These are phyloP conservation scores for Trichosporon sp. DNA, from an alignment of 1,284 basidiomycete species.

Conservation along the genomic window DNA sequence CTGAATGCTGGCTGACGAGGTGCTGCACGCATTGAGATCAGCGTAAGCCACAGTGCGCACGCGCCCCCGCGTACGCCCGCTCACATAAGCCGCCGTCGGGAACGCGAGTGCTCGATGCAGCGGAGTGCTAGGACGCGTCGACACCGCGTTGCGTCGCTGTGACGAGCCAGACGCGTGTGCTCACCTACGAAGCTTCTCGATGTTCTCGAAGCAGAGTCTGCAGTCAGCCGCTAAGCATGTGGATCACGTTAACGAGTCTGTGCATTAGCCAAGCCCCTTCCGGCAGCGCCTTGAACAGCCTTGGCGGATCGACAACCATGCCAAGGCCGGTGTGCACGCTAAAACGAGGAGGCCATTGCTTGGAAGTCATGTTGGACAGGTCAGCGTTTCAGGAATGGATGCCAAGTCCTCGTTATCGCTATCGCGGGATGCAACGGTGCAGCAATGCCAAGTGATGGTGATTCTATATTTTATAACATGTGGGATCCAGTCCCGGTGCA, in stretches of 20 bases:
- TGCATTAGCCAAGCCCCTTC: background rate
- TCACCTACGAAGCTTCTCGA: background rate
- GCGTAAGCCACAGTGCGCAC: background rate
- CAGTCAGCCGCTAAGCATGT: background rate
- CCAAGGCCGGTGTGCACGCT: background rate
- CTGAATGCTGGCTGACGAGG: background rate
- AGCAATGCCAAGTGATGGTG: too few relatives aligned
- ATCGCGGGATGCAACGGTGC: background rate
- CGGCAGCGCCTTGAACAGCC: background rate
- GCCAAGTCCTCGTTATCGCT: background rate
- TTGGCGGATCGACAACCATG: background rate
- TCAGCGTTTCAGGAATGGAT: background rate
- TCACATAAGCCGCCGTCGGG: background rate
- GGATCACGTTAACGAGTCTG: background rate
- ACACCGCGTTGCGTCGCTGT: background rate
- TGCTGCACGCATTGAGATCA: background rate
- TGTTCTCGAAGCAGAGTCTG: background rate
- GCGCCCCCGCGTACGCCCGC: too few relatives aligned
- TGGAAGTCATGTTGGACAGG: too few relatives aligned
- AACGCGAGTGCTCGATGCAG: too few relatives aligned
- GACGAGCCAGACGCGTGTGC: background rate
- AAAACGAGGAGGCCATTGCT: background rate
- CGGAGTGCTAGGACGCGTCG: too few relatives aligned
- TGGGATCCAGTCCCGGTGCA: constrained; percentile 7
- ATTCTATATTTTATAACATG: background rate